Evolutionary conservation across 2,329 filamentous ascomycete species (phyloP).

Genomic region (Apiospora koreana): DNA sequence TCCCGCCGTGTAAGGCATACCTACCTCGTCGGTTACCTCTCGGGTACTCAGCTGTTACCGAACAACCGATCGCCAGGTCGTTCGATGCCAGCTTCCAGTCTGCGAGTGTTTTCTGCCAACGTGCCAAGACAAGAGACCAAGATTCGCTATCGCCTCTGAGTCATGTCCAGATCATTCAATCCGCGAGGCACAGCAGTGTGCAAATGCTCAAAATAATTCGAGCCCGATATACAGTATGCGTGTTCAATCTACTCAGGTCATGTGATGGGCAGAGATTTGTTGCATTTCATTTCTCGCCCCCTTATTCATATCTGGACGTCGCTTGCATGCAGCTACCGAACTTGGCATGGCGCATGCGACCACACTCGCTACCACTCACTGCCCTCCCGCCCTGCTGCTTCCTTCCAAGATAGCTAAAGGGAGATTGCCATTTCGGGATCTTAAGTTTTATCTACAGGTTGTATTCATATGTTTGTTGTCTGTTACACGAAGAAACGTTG

Average conservation of each 20-base stretch:
- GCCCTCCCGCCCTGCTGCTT: background rate
- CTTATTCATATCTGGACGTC: background rate
- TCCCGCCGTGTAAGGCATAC: background rate
- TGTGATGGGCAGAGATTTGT: background rate
- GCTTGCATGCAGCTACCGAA: background rate
- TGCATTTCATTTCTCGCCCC: background rate
- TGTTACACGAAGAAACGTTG: background rate
- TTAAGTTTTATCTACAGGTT: background rate
- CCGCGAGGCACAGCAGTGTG: background rate
- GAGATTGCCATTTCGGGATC: background rate
- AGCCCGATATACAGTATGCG: background rate
- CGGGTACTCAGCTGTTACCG: background rate
- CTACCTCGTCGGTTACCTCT: background rate
- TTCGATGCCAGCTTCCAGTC: background rate
- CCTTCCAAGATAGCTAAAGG: background rate
- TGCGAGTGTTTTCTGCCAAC: background rate
- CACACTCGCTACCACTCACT: background rate
- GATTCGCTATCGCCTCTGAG: background rate
- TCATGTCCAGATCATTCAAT: background rate
- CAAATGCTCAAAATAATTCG: background rate
- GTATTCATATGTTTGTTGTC: background rate
- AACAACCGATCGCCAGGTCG: background rate
- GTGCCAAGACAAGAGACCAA: background rate
- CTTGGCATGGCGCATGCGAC: background rate
- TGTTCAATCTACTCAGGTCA: background rate